Percentiles rank a stretch among this genome's conserved stretches.
phyloP scores from a whole-genome alignment of 1,284 basidiomycete genomes.

The Leccinum solheimii region DNA sequence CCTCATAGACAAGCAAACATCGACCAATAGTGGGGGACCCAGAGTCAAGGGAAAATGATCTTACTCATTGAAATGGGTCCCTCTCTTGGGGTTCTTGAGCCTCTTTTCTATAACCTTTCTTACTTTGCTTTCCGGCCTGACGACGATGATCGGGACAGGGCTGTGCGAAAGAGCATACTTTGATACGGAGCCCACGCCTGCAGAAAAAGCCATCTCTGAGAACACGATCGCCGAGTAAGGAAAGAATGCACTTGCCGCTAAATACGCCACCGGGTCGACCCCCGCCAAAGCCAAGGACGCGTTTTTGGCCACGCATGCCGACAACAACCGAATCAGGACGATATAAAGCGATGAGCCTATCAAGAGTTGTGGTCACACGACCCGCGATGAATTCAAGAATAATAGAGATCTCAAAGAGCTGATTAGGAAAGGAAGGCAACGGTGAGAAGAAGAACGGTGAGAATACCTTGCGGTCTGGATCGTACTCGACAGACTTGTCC shows the following conservation, averaged over 20 bases:
- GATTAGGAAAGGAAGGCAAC: background rate
- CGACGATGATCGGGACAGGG: conserved; percentile 90
- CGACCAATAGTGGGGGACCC: background rate
- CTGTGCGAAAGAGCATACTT: conserved; percentile 88
- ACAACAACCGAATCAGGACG: conserved; percentile 94
- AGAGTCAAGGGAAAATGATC: background rate
- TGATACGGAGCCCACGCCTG: conserved; percentile 21
- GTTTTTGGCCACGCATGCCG: conserved; percentile 79
- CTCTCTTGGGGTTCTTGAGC: conserved; percentile 80
- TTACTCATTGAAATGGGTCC: conserved; percentile 70
- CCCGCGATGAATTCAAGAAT: conserved; percentile 95
- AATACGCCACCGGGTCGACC: conserved; percentile 41
- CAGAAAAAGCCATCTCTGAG: background rate
- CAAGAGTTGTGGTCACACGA: conserved; percentile 84
- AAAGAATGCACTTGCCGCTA: conserved; percentile 60
- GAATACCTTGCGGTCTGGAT: conserved; percentile 72
- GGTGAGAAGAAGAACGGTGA: background rate
- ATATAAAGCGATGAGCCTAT: conserved; percentile 92
- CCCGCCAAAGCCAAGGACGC: conserved; percentile 57
- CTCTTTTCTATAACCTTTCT: conserved; percentile 81
- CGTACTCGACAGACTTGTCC: conserved; percentile 78
- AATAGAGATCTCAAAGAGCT: conserved; percentile 68
- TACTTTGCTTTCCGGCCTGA: conserved; percentile 86
- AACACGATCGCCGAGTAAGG: background rate
- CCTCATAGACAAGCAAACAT: background rate